A percentile compares a stretch with the other conserved stretches of the same genome.
These are phyloP conservation scores for Phellopilus nigrolimitatus DNA, from an alignment of 1,284 basidiomycete species.

Conservation along the genomic window DNA sequence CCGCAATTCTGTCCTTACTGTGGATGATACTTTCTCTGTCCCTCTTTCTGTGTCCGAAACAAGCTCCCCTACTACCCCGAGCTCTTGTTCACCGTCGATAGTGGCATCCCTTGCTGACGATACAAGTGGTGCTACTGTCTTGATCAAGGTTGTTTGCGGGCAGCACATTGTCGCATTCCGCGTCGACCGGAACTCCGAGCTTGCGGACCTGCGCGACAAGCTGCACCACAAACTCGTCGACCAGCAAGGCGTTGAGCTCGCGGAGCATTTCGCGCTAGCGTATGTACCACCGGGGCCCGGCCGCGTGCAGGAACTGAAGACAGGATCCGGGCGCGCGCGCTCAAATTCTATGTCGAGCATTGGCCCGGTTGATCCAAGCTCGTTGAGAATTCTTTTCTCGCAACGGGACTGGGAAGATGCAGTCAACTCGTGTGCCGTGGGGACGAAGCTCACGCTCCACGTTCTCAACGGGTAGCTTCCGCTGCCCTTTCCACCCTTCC, in stretches of 20 bases:
- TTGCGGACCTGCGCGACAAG: conserved; percentile 47
- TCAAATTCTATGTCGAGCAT: conserved; percentile 35
- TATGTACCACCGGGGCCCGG: conserved; percentile 28
- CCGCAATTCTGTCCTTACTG: conserved; percentile 17
- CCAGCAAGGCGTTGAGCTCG: conserved; percentile 51
- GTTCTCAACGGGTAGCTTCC: conserved; percentile 28
- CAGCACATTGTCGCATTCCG: conserved; percentile 53
- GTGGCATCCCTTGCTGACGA: conserved; percentile 19
- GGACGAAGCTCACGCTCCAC: conserved; percentile 29
- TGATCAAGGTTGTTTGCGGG: conserved; percentile 56
- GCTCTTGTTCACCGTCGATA: conserved; percentile 10
- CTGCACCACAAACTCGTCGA: conserved; percentile 59
- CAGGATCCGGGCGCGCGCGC: conserved; percentile 27
- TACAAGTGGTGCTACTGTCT: conserved; percentile 32
- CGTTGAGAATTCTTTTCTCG: conserved; percentile 12
- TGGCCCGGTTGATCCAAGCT: conserved; percentile 13
- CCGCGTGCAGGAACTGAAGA: conserved; percentile 12
- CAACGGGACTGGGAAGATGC: conserved; percentile 37
- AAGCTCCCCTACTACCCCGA: neutral
- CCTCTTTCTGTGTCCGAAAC: neutral
- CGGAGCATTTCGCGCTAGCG: conserved; percentile 49
- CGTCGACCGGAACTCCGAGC: conserved; percentile 38
- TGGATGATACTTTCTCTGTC: conserved; percentile 29
- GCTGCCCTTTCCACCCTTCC: neutral
- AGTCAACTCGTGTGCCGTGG: conserved; percentile 24